Conservation (phyloP, 306 rosid species). For the Fagus crenata region DNA sequence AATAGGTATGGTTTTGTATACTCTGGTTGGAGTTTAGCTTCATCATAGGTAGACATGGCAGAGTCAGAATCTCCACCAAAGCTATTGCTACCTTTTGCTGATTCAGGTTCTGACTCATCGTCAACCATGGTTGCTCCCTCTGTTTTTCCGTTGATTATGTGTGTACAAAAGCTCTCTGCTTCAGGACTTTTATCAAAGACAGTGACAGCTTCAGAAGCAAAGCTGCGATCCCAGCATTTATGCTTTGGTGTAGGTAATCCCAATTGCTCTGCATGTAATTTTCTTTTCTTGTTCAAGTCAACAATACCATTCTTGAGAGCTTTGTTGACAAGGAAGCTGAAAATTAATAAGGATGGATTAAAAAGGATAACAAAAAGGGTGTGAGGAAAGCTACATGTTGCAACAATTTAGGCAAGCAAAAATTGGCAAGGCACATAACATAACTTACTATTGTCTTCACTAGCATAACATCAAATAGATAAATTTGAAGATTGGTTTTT, state of each 20-base stretch:
- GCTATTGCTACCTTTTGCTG: constrained; percentile 62
- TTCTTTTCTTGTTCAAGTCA: constrained; percentile 66
- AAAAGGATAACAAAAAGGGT: background rate
- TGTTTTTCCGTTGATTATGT: constrained; percentile 3
- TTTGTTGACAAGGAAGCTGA: constrained; percentile 42
- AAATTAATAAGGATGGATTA: background rate
- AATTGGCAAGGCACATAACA: background rate
- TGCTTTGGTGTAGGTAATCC: constrained; percentile 62
- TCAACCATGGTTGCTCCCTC: constrained; percentile 11
- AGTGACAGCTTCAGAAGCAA: constrained; percentile 32
- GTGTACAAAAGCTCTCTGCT: constrained; percentile 28
- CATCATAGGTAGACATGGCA: constrained; percentile 44
- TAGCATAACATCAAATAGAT: background rate
- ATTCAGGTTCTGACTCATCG: constrained; percentile 38
- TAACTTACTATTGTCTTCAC: background rate
- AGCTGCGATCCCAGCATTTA: constrained; percentile 44
- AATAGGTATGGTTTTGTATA: constrained; percentile 25
- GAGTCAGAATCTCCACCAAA: constrained; percentile 46
- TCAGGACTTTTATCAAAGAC: constrained; percentile 32
- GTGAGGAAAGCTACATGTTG: background rate
- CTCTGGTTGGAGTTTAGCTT: constrained; percentile 41
- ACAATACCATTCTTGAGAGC: constrained; percentile 18
- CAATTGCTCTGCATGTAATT: constrained; percentile 52
- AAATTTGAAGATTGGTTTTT: background rate
- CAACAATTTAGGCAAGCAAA: background rate